Evolutionary conservation across 306 rosid genomes (phyloP), one percentile per base, ranked within the genome.

Genomic region (Morella rubra): DNA sequence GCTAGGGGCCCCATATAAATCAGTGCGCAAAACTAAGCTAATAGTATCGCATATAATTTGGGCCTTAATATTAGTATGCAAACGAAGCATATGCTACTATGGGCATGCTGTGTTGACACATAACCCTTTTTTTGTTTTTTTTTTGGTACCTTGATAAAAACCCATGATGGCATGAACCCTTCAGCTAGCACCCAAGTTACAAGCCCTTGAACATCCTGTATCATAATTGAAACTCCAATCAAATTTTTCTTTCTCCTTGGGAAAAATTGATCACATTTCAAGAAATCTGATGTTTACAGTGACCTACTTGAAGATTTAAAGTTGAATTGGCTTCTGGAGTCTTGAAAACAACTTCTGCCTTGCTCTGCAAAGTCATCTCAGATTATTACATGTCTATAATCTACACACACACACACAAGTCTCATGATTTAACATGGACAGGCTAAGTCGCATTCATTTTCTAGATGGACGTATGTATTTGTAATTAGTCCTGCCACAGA

Each of bases 141-240:
- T 59, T 15, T 60, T 14, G 51, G 56, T 71, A 92, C 99, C 96
- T 90, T 96, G 27, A 96, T 87, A 77, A 96, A 95, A 82, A 87
- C 91, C 99, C 99, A 96, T 1, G 97, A 82, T 0, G 99, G 99
- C 97, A 92, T 92, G 79, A 85, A 92, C 66, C 98, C 99, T 62
- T 96, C 97, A 20, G 90, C 97, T 69, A 96, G 93, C 67, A 96
- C 98, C 99, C 99, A 96, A n/a, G 91, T 88, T 78, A 89, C 81
- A 45, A 96, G 93, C 73, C 96, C 97, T 87, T 96, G 99, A 74
- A 96, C 80, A 76, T 96, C 99, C 99, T 95, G 84, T 70, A 76
- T 70, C 71, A 76, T 10, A 77, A 73, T 55, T 62, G 27, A 80
- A 81, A 66, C 45, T 61, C 37, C 60, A 24, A 67, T 73, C 76